phyloP scores from a whole-genome alignment of 306 rosid genomes.

The Sesbania bispinosa region DNA sequence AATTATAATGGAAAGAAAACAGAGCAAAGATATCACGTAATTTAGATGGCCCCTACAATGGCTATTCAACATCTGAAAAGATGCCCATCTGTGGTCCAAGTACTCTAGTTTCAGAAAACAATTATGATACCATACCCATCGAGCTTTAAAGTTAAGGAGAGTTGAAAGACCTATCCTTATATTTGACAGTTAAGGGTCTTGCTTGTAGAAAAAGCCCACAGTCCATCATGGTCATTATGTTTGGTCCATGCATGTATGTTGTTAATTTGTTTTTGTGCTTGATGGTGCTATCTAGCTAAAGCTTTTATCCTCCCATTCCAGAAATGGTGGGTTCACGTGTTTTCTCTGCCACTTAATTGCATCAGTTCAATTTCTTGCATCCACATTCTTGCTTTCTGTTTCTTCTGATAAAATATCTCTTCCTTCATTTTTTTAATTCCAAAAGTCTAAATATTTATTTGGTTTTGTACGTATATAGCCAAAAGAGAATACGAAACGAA shows the following conservation, averaged over 20 bases:
- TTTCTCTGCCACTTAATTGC: conserved; percentile 41
- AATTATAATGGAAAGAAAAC: not conserved
- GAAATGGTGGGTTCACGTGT: conserved; percentile 42
- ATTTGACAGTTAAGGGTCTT: conserved; percentile 46
- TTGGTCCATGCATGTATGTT: conserved; percentile 31
- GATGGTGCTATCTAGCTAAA: conserved; percentile 21
- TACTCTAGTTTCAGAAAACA: conserved; percentile 49
- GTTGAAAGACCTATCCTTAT: conserved; percentile 48
- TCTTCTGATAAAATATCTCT: conserved; percentile 33
- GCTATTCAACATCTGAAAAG: conserved; percentile 57
- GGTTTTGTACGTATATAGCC: not conserved
- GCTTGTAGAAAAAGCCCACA: conserved; percentile 32
- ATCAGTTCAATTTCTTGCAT: conserved; percentile 20
- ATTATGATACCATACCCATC: conserved; percentile 56
- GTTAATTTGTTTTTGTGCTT: conserved; percentile 20
- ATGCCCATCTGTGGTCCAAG: conserved; percentile 68
- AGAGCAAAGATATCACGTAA: conserved; percentile 29
- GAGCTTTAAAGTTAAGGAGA: conserved; percentile 55
- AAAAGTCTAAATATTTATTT: not conserved
- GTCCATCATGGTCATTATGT: conserved; percentile 41
- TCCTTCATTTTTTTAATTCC: not conserved
- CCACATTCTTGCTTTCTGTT: conserved; percentile 39
- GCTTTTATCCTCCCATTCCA: conserved; percentile 17
- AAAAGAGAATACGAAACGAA: not conserved
- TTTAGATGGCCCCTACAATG: conserved; percentile 41